Evolutionary conservation across 2,329 filamentous ascomycete species (phyloP).

Genomic region (Fusarium agapanthi): DNA sequence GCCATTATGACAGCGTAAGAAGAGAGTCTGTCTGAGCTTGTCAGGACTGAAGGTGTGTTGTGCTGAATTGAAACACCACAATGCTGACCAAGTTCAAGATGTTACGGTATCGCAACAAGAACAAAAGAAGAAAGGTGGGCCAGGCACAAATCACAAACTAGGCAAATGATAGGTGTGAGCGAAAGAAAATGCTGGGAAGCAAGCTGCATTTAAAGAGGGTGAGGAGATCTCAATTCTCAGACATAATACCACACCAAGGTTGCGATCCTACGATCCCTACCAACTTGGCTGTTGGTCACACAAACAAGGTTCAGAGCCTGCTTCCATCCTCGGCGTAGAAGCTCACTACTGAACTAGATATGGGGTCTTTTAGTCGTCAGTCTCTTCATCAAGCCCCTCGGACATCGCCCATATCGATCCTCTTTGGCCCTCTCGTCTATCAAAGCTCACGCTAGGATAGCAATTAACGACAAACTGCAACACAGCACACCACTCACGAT

Average conservation of each 20-base stretch:
- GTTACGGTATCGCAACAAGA: not conserved
- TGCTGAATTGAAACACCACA: not conserved
- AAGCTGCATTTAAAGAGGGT: conserved; percentile 26
- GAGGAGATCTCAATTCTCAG: conserved; percentile 8
- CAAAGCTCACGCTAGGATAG: conserved; percentile 16
- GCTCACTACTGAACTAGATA: conserved; percentile 7
- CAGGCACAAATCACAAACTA: conserved; percentile 7
- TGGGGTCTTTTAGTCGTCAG: conserved; percentile 5
- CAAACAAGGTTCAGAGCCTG: conserved; percentile 19
- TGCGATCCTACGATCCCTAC: conserved; percentile 19
- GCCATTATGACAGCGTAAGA: conserved; percentile 35
- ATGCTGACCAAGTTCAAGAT: not conserved
- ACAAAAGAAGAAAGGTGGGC: conserved; percentile 5
- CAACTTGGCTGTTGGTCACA: conserved; percentile 13
- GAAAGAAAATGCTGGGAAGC: conserved; percentile 2
- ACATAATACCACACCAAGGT: conserved; percentile 11
- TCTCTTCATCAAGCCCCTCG: conserved; percentile 13
- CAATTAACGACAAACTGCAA: conserved; percentile 16
- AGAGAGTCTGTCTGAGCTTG: not conserved
- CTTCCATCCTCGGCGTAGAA: not conserved
- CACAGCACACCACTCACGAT: conserved; percentile 7
- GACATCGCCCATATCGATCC: conserved; percentile 23
- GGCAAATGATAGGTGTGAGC: conserved; percentile 1
- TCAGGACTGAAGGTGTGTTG: not conserved
- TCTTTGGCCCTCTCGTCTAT: conserved; percentile 19